These are phyloP conservation scores for Bonia amplexicaulis DNA, from an alignment of 176 grass and related monocot species.

Conservation along the genomic window DNA sequence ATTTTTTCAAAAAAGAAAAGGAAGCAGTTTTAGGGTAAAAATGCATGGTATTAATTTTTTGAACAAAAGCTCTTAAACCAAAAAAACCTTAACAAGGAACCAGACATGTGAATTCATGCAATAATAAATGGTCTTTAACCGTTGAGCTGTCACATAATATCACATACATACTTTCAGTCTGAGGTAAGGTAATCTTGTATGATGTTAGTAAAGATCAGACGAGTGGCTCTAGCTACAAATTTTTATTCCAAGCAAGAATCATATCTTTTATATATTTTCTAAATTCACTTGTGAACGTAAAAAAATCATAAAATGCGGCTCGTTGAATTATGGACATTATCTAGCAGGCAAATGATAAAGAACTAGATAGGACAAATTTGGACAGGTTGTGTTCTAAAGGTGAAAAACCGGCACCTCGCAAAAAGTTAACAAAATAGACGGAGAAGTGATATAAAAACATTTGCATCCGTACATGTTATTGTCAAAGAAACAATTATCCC, in stretches of 20 bases:
- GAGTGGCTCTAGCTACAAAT: not conserved
- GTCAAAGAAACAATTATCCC: slow-evolving; percentile 14
- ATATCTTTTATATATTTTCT: not conserved
- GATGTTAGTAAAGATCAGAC: not conserved
- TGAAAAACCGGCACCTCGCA: not conserved
- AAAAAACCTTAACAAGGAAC: not conserved
- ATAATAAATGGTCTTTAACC: not conserved
- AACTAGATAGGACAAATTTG: not conserved
- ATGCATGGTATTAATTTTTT: too few relatives aligned
- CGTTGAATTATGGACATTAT: not conserved
- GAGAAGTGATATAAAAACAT: not conserved
- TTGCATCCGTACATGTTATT: not conserved
- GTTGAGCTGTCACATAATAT: not conserved
- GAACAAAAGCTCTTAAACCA: not conserved
- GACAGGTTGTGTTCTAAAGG: not conserved
- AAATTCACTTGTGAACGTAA: not conserved
- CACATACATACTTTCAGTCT: not conserved
- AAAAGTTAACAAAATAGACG: not conserved
- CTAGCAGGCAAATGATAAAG: not conserved
- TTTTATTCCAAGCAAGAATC: not conserved
- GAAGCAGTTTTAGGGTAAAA: not conserved
- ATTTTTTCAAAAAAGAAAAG: too few relatives aligned
- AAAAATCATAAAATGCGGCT: not conserved
- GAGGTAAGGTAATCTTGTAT: not conserved
- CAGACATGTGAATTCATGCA: not conserved